Conservation (phyloP, 2,329 filamentous ascomycete genomes). For the Huntiella decipiens region DNA sequence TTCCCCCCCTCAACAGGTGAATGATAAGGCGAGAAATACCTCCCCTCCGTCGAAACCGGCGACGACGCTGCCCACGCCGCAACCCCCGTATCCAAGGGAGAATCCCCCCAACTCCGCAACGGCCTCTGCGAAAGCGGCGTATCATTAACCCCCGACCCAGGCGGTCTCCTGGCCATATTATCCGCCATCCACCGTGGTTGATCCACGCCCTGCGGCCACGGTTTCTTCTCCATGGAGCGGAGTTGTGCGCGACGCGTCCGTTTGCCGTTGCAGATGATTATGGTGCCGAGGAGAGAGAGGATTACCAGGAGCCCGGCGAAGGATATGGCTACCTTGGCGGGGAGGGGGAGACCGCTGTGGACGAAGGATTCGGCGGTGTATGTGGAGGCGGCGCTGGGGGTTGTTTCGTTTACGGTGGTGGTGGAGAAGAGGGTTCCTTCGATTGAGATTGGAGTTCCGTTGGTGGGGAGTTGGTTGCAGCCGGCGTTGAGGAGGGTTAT, state of each 20-base stretch:
- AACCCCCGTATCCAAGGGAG: constrained; percentile 20
- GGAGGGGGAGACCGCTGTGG: constrained; percentile 29
- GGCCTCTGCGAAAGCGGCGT: constrained; percentile 36
- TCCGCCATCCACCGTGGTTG: constrained; percentile 5
- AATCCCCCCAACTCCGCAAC: constrained; percentile 34
- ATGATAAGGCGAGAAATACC: background rate
- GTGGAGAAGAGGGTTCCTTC: constrained; percentile 33
- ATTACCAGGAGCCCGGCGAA: constrained; percentile 30
- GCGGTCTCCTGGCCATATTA: background rate
- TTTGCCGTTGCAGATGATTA: constrained; percentile 37
- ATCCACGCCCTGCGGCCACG: constrained; percentile 2
- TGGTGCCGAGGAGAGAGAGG: constrained; percentile 29
- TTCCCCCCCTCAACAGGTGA: background rate
- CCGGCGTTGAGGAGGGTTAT: constrained; percentile 34
- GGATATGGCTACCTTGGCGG: constrained; percentile 38
- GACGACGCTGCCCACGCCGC: background rate
- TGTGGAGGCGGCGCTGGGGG: constrained; percentile 24
- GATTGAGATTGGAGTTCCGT: constrained; percentile 29
- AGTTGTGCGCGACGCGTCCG: constrained; percentile 34
- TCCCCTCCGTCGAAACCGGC: background rate
- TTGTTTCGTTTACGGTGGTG: constrained; percentile 28
- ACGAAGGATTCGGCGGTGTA: constrained; percentile 24
- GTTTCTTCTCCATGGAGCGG: constrained; percentile 23
- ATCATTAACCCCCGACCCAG: constrained; percentile 17
- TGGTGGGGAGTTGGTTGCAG: constrained; percentile 31